Evolutionary conservation across 805 yeast genomes (phyloP), one percentile per base, ranked within the genome.

Genomic region (Yueomyces sp.): DNA sequence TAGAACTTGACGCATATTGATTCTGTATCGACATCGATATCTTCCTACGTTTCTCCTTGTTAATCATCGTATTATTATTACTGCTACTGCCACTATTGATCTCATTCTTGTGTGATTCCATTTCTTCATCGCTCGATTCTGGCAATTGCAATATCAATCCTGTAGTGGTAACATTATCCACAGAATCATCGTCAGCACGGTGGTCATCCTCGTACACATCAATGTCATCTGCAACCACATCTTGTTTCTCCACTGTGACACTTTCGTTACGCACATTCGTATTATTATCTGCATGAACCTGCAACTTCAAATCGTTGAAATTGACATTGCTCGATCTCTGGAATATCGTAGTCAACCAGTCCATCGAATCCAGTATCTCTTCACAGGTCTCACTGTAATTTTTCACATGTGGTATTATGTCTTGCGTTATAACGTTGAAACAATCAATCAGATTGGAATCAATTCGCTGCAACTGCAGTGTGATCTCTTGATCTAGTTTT

Each of bases 341-440:
- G 52, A 85, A 74, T 61, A 86, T 81, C 32, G 73, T 72, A 55
- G 84, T 84, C 81, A 94, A 79, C 61, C 85, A 84, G 44, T 73
- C 72, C 5, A 76, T 78, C 44, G 79, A 79, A 31, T 69, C 63
- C 81, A 86, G 78, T 3, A 84, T 76, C 32, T 73, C 67, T 38
- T 68, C 72, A 11, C 85, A 76, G 37, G 74, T 73, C 11, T 56
- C 53, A 26, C 81, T 74, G 54, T 83, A 85, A 39, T 69, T 66
- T 48, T 75, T 72, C 27, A 86, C 71, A 9, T 75, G 67, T 2
- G 95, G 95, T 32, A 84, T 67, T 31, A 86, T 70, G 38, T 72
- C 70, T 47, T 81, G 81, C 40, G 77, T 77, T 28, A 87, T 76
- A 33, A 79, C 71, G 40, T 77, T 70, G 56, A 82, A 85, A 26